A percentile compares a stretch with the other conserved stretches of the same genome.
These are phyloP conservation scores for Candida anutae DNA, from an alignment of 1,139 yeast species.

Conservation along the genomic window DNA sequence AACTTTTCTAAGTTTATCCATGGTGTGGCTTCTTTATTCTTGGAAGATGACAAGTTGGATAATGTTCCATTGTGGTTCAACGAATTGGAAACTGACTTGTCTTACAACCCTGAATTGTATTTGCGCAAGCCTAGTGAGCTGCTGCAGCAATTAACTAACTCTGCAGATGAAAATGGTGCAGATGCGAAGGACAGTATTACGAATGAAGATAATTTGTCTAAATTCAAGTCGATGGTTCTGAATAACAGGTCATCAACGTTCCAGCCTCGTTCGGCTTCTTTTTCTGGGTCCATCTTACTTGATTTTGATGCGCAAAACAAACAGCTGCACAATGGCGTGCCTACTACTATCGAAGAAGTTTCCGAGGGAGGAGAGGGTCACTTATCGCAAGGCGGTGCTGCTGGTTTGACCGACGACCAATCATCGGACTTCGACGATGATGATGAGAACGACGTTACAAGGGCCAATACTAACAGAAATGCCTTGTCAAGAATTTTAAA, in stretches of 20 bases:
- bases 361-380: slow-evolving; percentile 1
- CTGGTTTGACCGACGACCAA: slow-evolving; percentile 16
- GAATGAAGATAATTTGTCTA: slow-evolving; percentile 41
- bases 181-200: slow-evolving; percentile 58
- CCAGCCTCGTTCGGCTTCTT: slow-evolving; percentile 33
- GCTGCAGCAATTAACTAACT: slow-evolving; percentile 9
- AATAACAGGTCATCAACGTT: slow-evolving; percentile 23
- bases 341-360: slow-evolving; percentile 8
- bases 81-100: slow-evolving; percentile 56
- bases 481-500: slow-evolving; percentile 17
- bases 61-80: slow-evolving; percentile 92
- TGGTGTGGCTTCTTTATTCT: slow-evolving; percentile 79
- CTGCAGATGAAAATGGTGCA: slow-evolving; percentile 63
- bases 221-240: slow-evolving; percentile 35
- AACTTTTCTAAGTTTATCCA: slow-evolving; percentile 85
- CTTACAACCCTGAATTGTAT: slow-evolving; percentile 12
- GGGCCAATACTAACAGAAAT: slow-evolving; percentile 6
- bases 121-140: slow-evolving; percentile 6
- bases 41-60: slow-evolving; percentile 87
- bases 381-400: slow-evolving; percentile 1
- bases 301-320: slow-evolving; percentile 4
- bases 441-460: slow-evolving; percentile 34
- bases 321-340: slow-evolving; percentile 5
- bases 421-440: slow-evolving; percentile 36
- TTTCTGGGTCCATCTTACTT: slow-evolving; percentile 30